Evolutionary conservation across 345 rosid genomes (phyloP), one percentile per base, ranked within the genome.

Genomic region (Jatropha curcas): DNA sequence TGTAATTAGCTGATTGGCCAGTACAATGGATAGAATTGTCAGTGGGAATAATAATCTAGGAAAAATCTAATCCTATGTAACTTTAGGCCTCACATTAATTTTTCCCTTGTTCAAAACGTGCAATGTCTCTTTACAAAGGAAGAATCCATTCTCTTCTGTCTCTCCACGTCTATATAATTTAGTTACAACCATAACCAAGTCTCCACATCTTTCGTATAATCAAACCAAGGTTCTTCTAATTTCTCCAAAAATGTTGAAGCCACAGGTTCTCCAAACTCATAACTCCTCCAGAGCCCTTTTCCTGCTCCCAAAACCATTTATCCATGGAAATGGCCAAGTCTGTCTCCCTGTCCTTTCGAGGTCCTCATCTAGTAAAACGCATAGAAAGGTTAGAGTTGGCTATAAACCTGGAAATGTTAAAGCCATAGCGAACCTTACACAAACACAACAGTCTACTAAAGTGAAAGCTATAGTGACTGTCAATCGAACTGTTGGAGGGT

Each of bases 381-480:
- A 24, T 17, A 73, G 63, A 67, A 31, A 4, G 1, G 22, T 67
- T 37, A 57, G 77, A 2, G 34, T 72, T 22, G 68, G 81, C 34
- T 52, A 12, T 14, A 33, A 53, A 46, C 60, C 63, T 0, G 60
- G 55, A 4, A 70, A 20, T 41, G 66, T 65, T 20, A 76, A 71
- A 72, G 82, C 84, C 13, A 24, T 62, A 17, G 69, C 77, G 2
- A 22, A 10, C 39, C 5, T 52, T 8, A 12, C 41, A 0, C 30
- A 35, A 14, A 7, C 60, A 43, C 46, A 60, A 53, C 8, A 48
- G 71, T 17, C 39, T 16, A n/a, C 28, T 12, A 66, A 43, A 20
- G 83, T 87, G 4, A 87, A 81, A 71, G 88, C 82, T 1, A 50
- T 77, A 45, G 84, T 86, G 3, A 81, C 81, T 19, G 86, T 83